phyloP scores from a whole-genome alignment of 2,329 filamentous ascomycete species.

The Berkeleyomyces rouxiae region DNA sequence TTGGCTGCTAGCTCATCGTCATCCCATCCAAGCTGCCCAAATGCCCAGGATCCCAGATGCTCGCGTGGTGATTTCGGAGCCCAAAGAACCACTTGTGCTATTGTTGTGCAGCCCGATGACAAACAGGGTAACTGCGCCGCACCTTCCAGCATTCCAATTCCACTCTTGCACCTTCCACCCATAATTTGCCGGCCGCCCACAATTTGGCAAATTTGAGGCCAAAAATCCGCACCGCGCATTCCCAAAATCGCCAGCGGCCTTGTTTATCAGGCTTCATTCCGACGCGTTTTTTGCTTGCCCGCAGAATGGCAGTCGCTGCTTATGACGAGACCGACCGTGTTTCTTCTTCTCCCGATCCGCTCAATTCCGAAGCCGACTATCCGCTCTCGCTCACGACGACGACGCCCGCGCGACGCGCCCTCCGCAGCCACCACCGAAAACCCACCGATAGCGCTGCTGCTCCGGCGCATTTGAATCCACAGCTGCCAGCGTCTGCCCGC shows the following conservation, averaged over 20 bases:
- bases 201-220: conserved; percentile 1
- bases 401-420: conserved; percentile 7
- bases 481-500: neutral
- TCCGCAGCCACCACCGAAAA: neutral
- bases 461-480: neutral
- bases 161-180: neutral
- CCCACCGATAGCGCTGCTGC: neutral
- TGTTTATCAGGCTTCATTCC: neutral
- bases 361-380: conserved; percentile 10
- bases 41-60: too few relatives aligned
- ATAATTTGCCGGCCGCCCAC: neutral
- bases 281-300: neutral
- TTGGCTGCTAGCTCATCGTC: neutral
- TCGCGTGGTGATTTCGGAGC: neutral
- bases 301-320: neutral
- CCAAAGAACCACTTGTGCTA: neutral
- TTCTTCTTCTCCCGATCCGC: conserved; percentile 12
- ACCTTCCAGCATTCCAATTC: neutral
- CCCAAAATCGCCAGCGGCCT: neutral
- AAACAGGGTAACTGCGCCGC: neutral
- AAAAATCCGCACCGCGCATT: neutral
- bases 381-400: neutral
- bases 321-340: neutral
- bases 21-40: neutral
- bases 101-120: neutral